These are phyloP conservation scores for Chalara sp. DNA, from an alignment of 2,329 filamentous ascomycete species.

Conservation along the genomic window DNA sequence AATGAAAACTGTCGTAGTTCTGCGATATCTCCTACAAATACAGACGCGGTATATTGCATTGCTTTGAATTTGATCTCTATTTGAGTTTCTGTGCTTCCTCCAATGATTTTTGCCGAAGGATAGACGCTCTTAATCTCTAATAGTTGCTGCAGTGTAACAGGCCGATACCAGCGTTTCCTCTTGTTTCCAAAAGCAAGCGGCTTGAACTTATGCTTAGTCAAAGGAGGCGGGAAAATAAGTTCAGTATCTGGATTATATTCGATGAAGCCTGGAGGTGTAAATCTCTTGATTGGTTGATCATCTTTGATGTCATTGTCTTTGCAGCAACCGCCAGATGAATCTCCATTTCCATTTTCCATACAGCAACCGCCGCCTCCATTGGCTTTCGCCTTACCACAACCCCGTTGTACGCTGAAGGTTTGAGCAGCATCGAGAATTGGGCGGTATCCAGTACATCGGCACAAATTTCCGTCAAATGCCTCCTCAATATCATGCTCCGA, in stretches of 20 bases:
- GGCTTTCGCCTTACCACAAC: conserved; percentile 42
- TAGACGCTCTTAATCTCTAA: conserved; percentile 84
- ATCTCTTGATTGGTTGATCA: conserved; percentile 49
- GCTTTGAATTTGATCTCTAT: conserved; percentile 99
- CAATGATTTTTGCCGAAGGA: conserved; percentile 87
- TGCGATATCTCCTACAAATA: conserved; percentile 88
- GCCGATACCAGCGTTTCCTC: conserved; percentile 87
- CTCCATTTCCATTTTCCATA: conserved; percentile 53
- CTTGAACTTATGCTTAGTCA: conserved; percentile 76
- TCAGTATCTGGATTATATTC: conserved; percentile 91
- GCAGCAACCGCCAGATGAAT: conserved; percentile 56
- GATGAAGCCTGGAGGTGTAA: conserved; percentile 86
- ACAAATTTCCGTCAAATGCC: conserved; percentile 94
- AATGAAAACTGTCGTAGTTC: conserved; percentile 80
- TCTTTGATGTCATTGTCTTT: conserved; percentile 42
- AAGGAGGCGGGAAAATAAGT: conserved; percentile 82
- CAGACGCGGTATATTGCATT: conserved; percentile 80
- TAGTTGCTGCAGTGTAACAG: conserved; percentile 78
- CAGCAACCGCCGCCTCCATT: conserved; percentile 58
- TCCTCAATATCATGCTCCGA: conserved; percentile 84
- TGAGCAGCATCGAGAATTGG: conserved; percentile 92
- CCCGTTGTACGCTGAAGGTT: conserved; percentile 58
- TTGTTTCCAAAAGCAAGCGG: conserved; percentile 90
- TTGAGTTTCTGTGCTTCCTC: conserved; percentile 93
- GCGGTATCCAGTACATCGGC: conserved; percentile 87